Percentiles rank a stretch among this genome's conserved stretches.
These are phyloP conservation scores for Trifolium subterraneum DNA, from an alignment of 306 rosid species.

Conservation along the genomic window DNA sequence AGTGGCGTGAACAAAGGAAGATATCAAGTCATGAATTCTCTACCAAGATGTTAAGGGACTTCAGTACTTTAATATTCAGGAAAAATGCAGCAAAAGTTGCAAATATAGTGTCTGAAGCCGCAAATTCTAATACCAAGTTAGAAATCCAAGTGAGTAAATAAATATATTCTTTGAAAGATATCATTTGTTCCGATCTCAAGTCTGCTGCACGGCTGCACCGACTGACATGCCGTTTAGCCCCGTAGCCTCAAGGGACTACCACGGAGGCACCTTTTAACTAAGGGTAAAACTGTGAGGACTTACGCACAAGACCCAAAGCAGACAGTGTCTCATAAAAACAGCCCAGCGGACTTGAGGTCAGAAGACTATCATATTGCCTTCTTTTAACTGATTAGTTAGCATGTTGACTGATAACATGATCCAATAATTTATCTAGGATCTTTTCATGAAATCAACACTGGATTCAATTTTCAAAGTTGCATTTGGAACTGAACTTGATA, in stretches of 20 bases:
- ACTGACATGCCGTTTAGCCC: background rate
- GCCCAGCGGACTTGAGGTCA: background rate
- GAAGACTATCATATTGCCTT: background rate
- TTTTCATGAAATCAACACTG: slow-evolving; percentile 64
- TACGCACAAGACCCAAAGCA: background rate
- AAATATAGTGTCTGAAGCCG: slow-evolving; percentile 61
- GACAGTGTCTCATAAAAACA: background rate
- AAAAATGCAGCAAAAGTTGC: slow-evolving; percentile 74
- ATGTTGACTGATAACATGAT: background rate
- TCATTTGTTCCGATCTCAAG: background rate
- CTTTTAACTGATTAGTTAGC: slow-evolving; percentile 19
- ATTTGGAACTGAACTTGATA: slow-evolving; percentile 77
- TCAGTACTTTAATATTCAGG: slow-evolving; percentile 60
- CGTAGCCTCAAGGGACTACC: background rate
- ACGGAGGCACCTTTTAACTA: too few species aligned
- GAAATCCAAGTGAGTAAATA: slow-evolving; percentile 72
- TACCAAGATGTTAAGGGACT: slow-evolving; percentile 66
- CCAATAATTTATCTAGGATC: slow-evolving; percentile 50
- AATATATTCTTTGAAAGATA: background rate
- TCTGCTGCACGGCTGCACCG: background rate
- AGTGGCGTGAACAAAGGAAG: slow-evolving; percentile 87
- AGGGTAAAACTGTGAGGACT: background rate
- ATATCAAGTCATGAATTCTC: slow-evolving; percentile 78
- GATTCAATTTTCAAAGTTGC: slow-evolving; percentile 83
- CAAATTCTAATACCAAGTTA: slow-evolving; percentile 45